These are phyloP conservation scores for Panicum hallii DNA, from an alignment of 202 grass and related monocot species.

Conservation along the genomic window DNA sequence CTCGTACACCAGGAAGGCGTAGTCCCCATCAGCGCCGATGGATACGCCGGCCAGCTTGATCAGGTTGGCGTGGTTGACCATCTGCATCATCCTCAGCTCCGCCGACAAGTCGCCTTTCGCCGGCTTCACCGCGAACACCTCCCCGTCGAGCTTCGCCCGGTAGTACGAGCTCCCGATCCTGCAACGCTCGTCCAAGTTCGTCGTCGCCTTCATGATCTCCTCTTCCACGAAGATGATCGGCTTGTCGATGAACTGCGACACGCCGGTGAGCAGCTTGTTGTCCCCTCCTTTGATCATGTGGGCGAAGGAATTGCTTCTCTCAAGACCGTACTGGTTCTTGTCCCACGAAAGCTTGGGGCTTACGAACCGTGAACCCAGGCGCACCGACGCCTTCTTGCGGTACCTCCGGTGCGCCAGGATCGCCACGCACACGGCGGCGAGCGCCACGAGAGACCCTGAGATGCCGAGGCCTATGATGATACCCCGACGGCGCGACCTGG, in stretches of 20 bases:
- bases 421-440: slow-evolving; percentile 34
- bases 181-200: slow-evolving; percentile 53
- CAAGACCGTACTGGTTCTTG: slow-evolving; percentile 25
- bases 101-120: slow-evolving; percentile 57
- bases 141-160: slow-evolving; percentile 50
- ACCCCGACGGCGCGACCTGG: neutral
- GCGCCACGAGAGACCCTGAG: slow-evolving; percentile 36
- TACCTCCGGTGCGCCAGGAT: slow-evolving; percentile 41
- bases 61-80: slow-evolving; percentile 69
- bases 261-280: slow-evolving; percentile 64
- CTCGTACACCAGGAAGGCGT: slow-evolving; percentile 71
- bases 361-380: neutral
- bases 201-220: slow-evolving; percentile 63
- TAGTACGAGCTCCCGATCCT: slow-evolving; percentile 56
- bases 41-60: slow-evolving; percentile 62
- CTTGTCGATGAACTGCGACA: slow-evolving; percentile 72
- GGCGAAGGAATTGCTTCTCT: slow-evolving; percentile 13
- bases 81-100: slow-evolving; percentile 65
- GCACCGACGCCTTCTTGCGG: slow-evolving; percentile 18
- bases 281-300: slow-evolving; percentile 44
- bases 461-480: slow-evolving; percentile 29
- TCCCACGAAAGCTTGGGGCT: slow-evolving; percentile 31
- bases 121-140: slow-evolving; percentile 65
- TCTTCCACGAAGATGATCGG: slow-evolving; percentile 51
- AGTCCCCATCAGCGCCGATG: slow-evolving; percentile 49